Base-by-base conservation (phyloP, 176 grass and related monocot species). In the Alopecurus myosuroides region DNA sequence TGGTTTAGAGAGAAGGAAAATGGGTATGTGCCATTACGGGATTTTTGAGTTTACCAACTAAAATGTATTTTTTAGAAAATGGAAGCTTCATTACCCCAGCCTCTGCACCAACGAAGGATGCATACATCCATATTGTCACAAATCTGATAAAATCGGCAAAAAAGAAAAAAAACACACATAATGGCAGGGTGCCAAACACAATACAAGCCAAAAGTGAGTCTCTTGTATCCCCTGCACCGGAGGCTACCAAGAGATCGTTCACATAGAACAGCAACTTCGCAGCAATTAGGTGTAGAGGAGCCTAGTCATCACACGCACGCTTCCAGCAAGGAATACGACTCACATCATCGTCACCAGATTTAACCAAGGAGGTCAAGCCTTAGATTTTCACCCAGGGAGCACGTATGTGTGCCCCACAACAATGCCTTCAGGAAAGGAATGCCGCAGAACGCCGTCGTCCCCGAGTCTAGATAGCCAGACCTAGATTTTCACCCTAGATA, bases 1-100 rank as follows among this genome's bases (percentile, higher is more conserved):
- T 99, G 97, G 97, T 87, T 94, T 33, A 94, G 93, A 76, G 89
- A 92, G 85, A 89, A 90, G 61, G 92, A 91, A 86, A 93, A 92
- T 63, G 88, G 97, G 91, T 97, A 94, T 71, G 91, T 11, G 34
- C 52, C 15, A 84, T 74, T 58, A 60, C 30, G 22, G 28, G 50
- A 65, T 46, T 18, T 58, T 58, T 45, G 22, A 68, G 10, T 78
- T 57, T 82, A 73, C 52, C 36, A 41, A 85, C 78, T 64, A 60
- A 46, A 79, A 2, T 28, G 42, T 20, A 89, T 63, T 20, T 52
- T 20, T 52, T 52, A 39, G 51, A 33, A 70, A 71, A 26, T 62
- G 26, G 12, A 26, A 44, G 22, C 69, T 71, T 45, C 39, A 45
- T 45, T 45, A 28, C 69, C 13, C n/a, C 9, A 4, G 4, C 40